These are phyloP conservation scores for Primulina tabacum DNA, from an alignment of 257 asterid genomes.

Conservation along the genomic window DNA sequence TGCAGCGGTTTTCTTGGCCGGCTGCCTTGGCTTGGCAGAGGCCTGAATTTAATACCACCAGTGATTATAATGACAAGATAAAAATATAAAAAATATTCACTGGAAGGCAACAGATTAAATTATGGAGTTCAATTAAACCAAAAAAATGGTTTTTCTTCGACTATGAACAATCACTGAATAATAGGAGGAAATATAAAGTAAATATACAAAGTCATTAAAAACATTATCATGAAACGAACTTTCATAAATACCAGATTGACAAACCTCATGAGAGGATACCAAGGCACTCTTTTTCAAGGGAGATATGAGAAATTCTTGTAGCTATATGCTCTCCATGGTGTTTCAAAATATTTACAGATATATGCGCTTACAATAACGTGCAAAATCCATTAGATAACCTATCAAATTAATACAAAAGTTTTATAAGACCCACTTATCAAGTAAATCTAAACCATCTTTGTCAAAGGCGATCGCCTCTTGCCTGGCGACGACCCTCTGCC, in stretches of 20 bases:
- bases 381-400: not conserved
- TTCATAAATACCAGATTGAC: not conserved
- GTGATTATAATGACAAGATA: slow-evolving; percentile 3
- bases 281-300: not conserved
- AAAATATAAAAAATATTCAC: not conserved
- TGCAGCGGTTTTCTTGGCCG: slow-evolving; percentile 45
- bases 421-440: not conserved
- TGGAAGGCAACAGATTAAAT: not conserved
- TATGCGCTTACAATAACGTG: too few relatives aligned
- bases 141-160: not conserved
- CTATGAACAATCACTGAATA: not conserved
- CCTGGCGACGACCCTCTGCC: too few relatives aligned
- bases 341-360: not conserved
- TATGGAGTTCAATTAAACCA: slow-evolving; percentile 3
- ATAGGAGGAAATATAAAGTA: not conserved
- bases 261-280: not conserved
- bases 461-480: too few relatives aligned
- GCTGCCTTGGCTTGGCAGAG: slow-evolving; percentile 38
- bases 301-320: too few relatives aligned
- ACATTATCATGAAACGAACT: not conserved
- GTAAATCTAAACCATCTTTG: not conserved
- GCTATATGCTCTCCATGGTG: too few relatives aligned
- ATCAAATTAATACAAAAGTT: not conserved
- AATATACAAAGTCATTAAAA: not conserved
- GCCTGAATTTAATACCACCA: slow-evolving; percentile 32